Conservation (phyloP, 148 eudicot genomes). For the Rhododendron molle region DNA sequence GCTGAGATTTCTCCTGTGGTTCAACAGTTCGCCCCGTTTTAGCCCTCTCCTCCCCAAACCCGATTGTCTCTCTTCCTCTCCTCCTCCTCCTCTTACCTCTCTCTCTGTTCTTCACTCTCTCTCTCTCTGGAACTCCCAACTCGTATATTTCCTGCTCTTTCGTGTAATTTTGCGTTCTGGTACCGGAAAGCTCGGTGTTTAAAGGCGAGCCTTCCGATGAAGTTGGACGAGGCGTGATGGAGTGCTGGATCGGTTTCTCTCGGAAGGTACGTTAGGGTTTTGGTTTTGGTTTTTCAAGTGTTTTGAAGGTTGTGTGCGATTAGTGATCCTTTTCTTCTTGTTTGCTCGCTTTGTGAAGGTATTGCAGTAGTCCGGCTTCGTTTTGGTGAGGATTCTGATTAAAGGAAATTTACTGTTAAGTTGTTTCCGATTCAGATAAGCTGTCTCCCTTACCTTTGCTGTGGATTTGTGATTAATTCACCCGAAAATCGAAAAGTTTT, state of each 20-base stretch:
- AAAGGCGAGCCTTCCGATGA: constrained; percentile 12
- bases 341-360: constrained; percentile 24
- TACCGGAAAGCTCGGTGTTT: background rate
- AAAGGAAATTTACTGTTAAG: constrained; percentile 27
- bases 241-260: constrained; percentile 7
- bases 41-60: background rate
- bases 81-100: background rate
- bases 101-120: background rate
- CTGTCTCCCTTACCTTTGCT: constrained; percentile 13
- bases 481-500: background rate
- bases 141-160: background rate
- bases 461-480: constrained; percentile 12
- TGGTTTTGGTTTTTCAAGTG: background rate
- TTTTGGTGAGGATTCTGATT: constrained; percentile 56
- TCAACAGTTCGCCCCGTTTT: constrained; percentile 6
- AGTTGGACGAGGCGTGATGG: constrained; percentile 11
- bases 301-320: background rate
- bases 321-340: background rate
- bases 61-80: background rate
- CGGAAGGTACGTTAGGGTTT: constrained; percentile 26
- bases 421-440: constrained; percentile 23
- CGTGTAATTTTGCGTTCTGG: background rate
- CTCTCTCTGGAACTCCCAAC: background rate
- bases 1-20: constrained; percentile 30
- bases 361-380: constrained; percentile 34